Conservation (phyloP, 495 filamentous ascomycete genomes). For the Xylaria cubensis region DNA sequence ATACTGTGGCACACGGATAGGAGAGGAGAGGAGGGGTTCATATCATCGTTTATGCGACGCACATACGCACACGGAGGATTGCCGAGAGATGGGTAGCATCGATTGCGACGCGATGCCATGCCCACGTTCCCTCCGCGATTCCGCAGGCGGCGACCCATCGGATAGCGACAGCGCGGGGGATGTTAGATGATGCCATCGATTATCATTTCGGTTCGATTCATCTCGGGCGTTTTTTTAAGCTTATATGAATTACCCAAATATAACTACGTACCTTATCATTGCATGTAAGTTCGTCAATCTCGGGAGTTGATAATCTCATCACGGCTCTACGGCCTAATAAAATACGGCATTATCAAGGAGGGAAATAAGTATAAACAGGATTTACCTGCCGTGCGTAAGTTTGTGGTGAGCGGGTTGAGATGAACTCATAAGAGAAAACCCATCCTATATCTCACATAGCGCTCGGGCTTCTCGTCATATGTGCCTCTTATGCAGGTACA, state of each 20-base stretch:
- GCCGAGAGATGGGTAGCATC: neutral
- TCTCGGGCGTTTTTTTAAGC: slow-evolving; percentile 1
- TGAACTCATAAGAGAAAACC: neutral
- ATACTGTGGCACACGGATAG: neutral
- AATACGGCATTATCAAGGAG: neutral
- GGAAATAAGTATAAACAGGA: neutral
- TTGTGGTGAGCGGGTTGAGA: neutral
- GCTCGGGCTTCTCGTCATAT: neutral
- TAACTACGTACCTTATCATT: neutral
- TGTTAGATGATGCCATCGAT: neutral
- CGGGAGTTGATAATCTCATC: neutral
- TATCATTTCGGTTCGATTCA: slow-evolving; percentile 7
- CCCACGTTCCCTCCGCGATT: slow-evolving; percentile 12
- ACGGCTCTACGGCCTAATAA: neutral
- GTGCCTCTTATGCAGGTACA: neutral
- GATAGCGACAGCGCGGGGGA: slow-evolving; percentile 23
- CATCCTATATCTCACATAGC: neutral
- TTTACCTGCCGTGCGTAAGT: neutral
- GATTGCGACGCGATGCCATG: slow-evolving; percentile 16
- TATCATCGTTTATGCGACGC: slow-evolving; percentile 11
- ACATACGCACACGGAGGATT: neutral
- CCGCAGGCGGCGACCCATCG: neutral
- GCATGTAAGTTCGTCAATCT: neutral
- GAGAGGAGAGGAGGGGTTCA: neutral
- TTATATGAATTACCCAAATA: slow-evolving; percentile 3